Evolutionary conservation across 2,329 filamentous ascomycete species (phyloP).

Genomic region (Falciphora oryzae): DNA sequence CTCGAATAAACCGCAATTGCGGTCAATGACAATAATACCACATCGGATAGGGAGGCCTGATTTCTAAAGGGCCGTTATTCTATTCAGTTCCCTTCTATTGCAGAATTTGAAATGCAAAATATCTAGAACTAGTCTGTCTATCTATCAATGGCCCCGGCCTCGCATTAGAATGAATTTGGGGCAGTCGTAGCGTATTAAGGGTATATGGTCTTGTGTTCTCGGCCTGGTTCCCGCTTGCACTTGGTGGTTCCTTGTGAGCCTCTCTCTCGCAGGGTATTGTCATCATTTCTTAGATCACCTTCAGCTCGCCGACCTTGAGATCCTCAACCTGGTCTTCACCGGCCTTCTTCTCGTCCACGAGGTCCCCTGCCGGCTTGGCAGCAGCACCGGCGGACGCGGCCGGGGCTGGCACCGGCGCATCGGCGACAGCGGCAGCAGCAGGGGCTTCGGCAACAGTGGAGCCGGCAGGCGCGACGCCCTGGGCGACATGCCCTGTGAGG

Average conservation of each 20-base stretch:
- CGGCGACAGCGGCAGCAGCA: background rate
- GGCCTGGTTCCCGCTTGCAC: background rate
- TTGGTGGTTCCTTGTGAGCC: background rate
- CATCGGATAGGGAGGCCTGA: no score
- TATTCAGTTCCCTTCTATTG: background rate
- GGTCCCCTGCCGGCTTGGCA: conserved; percentile 9
- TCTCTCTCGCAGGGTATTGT: background rate
- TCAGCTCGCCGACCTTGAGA: conserved; percentile 15
- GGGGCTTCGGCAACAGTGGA: background rate
- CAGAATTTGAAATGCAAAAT: background rate
- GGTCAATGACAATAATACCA: background rate
- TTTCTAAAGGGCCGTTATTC: no score
- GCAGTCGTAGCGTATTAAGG: no score
- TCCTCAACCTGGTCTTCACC: conserved; percentile 20
- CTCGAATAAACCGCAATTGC: background rate
- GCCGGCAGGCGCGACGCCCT: conserved; percentile 13
- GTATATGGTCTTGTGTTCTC: background rate
- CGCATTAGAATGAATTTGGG: background rate
- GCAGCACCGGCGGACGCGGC: background rate
- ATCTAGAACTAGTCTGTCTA: background rate
- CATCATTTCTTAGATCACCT: conserved; percentile 8
- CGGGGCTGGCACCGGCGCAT: background rate
- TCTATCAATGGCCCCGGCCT: background rate
- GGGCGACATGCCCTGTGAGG: conserved; percentile 58
- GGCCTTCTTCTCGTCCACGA: conserved; percentile 8